A percentile compares a stretch with the other conserved stretches of the same genome.
phyloP scores from a whole-genome alignment of 495 filamentous ascomycete genomes.

The Lophium mytilinum region DNA sequence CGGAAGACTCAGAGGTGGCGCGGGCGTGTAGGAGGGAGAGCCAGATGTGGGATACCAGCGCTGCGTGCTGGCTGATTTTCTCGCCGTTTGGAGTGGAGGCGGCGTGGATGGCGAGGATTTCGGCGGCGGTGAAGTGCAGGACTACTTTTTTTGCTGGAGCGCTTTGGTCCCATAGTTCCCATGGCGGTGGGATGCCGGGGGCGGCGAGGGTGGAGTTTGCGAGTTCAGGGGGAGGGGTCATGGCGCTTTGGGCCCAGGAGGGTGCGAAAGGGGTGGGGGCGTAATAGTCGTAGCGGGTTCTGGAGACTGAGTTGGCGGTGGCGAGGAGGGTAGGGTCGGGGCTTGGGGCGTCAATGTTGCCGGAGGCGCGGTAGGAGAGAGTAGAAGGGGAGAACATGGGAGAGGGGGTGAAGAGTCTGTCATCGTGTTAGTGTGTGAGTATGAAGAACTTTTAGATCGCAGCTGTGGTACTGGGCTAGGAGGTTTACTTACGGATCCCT shows the following conservation, averaged over 20 bases:
- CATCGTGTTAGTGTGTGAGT: too few species aligned
- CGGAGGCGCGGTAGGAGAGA: neutral
- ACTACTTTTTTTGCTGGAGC: neutral
- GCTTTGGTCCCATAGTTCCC: neutral
- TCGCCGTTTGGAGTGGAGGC: neutral
- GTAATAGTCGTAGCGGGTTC: neutral
- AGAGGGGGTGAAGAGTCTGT: neutral
- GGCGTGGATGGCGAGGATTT: neutral
- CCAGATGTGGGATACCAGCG: neutral
- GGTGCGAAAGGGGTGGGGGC: neutral
- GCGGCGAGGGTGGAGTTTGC: neutral
- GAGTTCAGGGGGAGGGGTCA: neutral
- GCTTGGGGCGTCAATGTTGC: neutral
- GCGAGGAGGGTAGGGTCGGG: neutral
- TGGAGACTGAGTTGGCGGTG: neutral
- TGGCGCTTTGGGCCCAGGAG: neutral
- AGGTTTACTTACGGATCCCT: too few species aligned
- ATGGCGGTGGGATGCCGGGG: neutral
- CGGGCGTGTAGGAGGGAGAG: neutral
- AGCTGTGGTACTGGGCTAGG: too few species aligned
- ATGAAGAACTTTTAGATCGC: too few species aligned
- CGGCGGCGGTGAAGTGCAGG: neutral
- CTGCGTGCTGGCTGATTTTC: neutral
- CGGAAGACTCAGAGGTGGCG: neutral
- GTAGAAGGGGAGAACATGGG: neutral